Base-by-base conservation (phyloP, 768 basidiomycete species). In the Russula olivacea region DNA sequence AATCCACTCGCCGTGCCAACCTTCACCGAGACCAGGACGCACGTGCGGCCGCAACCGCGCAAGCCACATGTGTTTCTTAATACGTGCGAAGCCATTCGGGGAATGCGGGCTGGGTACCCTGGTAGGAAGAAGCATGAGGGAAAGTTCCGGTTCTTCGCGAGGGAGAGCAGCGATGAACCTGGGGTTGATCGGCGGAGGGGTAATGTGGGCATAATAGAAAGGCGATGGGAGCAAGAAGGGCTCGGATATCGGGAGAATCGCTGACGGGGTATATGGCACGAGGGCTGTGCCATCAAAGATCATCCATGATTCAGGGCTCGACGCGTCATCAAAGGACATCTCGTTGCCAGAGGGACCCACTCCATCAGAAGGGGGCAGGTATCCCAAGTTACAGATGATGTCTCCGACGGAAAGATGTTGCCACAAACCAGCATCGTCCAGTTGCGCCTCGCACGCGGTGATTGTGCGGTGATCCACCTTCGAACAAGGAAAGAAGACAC, bases 351-450 rank as follows among this genome's bases (percentile, higher is more conserved):
- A 43, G 15, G 50, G 66, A 58, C 25, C 61, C 41, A 19, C 30
- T 15, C 23, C 55, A 3, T 72, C 69, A 0, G 70, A 69, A 0
- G 41, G 41, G 11, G 87, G 88, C 17, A 93, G 77, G 68, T 84
- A 91, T 7, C 91, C 91, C 51, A 93, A 78, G 72, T 93, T 93
- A 70, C 86, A 90, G 23, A 93, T 79, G 41, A 91, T 73, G 68
- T 93, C 91, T 0, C 91, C 91, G 0, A 79, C 80, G 1, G 86
- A 89, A n/a, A 93, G 78, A 69, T 89, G 81, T 7, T 78, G 74
- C 89, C 89, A 91, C 6, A 93, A 78, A 0, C 83, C 87, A 1
- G 82, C 79, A 1, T 79, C 77, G n/a, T 82, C 74, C 5, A 93
- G 78, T 70, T 91, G 88, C 36, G 83, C 79, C 69, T 89, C 86